Base-by-base conservation (phyloP, 257 asterid species). In the Salvia hispanica region DNA sequence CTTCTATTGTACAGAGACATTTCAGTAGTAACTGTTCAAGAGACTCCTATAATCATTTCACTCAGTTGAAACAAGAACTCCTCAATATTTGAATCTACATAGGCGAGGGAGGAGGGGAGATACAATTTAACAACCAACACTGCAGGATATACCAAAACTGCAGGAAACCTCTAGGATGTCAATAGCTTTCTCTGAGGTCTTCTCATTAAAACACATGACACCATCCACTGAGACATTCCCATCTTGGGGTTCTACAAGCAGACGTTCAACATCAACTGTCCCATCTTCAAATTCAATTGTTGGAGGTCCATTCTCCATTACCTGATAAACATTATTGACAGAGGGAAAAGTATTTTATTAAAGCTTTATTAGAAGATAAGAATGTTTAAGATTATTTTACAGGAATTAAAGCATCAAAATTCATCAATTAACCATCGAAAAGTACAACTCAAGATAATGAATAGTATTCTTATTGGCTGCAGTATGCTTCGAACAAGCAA, bases 191-290 rank as follows among this genome's bases (percentile, higher is more conserved):
- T 77, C 78, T 37, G 85, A 58, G 71, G 75, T 83, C 83, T 81
- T 83, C 76, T 83, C 83, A 59, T 61, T 78, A 75, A 82, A 84
- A 69, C 88, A 81, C 64, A 83, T 62, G 79, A 79, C 85, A 75
- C 85, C 81, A 78, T 89, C 87, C 79, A 84, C 75, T 42, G 96
- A 83, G 46, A 75, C 80, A 76, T 80, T 80, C 69, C 71, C 86
- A 72, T 85, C 89, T 73, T 76, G 84, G 31, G 31, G 2, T 25
- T 25, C 31, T 25, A 25, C 31, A 25, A 25, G 31, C 31, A 25
- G 31, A 50, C 79, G 74, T 53, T 76, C 80, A 77, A 81, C 86
- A 70, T 88, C 91, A 74, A 73, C 87, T 56, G 82, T 78, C 82
- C 86, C 90, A 60, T 83, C 94, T 62, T 84, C 91, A 73, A 72